phyloP scores from a whole-genome alignment of 441 rosid species.

The Metrosideros polymorpha region DNA sequence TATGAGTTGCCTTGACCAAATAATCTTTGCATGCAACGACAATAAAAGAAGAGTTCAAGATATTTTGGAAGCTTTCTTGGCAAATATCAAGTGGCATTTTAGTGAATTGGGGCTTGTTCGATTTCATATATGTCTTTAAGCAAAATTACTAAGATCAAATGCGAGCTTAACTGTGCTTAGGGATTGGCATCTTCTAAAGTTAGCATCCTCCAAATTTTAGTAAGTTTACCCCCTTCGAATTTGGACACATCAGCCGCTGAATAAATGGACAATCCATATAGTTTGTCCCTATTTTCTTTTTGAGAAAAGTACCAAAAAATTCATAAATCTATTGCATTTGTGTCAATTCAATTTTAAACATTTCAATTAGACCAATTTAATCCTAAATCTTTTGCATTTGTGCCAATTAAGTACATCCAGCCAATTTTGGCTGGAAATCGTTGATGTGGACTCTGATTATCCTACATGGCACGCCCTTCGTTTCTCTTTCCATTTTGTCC shows the following conservation, averaged over 20 bases:
- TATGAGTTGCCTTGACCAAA: background rate
- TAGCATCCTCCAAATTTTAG: background rate
- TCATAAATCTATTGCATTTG: too few relatives aligned
- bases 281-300: background rate
- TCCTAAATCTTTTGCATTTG: too few relatives aligned
- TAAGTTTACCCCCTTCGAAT: background rate
- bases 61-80: background rate
- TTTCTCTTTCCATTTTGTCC: background rate
- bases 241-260: background rate
- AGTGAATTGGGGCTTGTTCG: background rate
- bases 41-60: background rate
- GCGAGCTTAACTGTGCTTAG: background rate
- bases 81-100: background rate
- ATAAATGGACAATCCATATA: background rate
- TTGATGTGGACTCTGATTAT: too few relatives aligned
- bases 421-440: too few relatives aligned
- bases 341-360: too few relatives aligned
- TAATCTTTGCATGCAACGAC: background rate
- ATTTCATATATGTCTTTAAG: background rate
- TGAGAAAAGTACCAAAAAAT: too few relatives aligned
- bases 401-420: too few relatives aligned
- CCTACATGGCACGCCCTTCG: too few relatives aligned
- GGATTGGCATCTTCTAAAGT: too few relatives aligned
- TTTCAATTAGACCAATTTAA: too few relatives aligned
- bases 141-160: background rate